phyloP scores from a whole-genome alignment of 192 early-diverging fungal genomes.

The Coemansia sp. region DNA sequence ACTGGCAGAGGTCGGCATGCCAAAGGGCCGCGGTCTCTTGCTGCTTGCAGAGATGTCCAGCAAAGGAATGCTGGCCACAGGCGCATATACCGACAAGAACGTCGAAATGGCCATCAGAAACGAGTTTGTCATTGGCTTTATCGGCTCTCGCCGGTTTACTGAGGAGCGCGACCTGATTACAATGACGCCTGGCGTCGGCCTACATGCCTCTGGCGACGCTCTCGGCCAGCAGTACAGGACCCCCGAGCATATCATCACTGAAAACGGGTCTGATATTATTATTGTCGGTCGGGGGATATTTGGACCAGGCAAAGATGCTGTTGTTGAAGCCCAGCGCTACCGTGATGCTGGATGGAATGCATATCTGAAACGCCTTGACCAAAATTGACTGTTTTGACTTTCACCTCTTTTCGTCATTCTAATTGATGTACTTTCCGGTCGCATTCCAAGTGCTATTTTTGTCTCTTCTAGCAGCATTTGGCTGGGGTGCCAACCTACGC shows the following conservation, averaged over 20 bases:
- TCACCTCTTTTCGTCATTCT: neutral
- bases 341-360: slow-evolving; percentile 95
- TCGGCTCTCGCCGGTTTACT: slow-evolving; percentile 64
- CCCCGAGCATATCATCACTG: slow-evolving; percentile 79
- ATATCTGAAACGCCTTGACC: slow-evolving; percentile 62
- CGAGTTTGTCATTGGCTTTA: slow-evolving; percentile 97
- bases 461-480: slow-evolving; percentile 32
- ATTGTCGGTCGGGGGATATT: slow-evolving; percentile 99
- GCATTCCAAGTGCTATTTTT: slow-evolving; percentile 48
- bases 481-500: slow-evolving; percentile 45
- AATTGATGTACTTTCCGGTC: slow-evolving; percentile 34
- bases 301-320: slow-evolving; percentile 70
- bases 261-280: slow-evolving; percentile 89
- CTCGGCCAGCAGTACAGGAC: slow-evolving; percentile 97
- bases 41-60: slow-evolving; percentile 98
- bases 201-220: slow-evolving; percentile 78
- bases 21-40: slow-evolving; percentile 72
- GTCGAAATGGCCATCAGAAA: slow-evolving; percentile 82
- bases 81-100: slow-evolving; percentile 78
- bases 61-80: slow-evolving; percentile 78
- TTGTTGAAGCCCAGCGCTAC: slow-evolving; percentile 77
- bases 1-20: slow-evolving; percentile 82
- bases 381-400: neutral
- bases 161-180: slow-evolving; percentile 85
- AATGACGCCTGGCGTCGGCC: slow-evolving; percentile 93